Conservation (phyloP, 2,329 filamentous ascomycete species). For the Colletotrichum godetiae region DNA sequence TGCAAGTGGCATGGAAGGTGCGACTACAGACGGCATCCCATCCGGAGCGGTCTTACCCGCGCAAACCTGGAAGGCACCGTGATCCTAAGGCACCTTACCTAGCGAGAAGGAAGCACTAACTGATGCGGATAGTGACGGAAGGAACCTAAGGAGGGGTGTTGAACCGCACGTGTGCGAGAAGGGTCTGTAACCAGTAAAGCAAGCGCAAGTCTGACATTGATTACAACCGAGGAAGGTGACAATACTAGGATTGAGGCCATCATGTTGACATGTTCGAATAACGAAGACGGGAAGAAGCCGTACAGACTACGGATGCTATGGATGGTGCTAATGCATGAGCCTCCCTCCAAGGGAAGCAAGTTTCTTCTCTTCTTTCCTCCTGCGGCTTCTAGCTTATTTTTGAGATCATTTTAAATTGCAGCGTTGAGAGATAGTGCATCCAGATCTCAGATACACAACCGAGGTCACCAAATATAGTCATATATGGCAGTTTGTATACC, state of each 20-base stretch:
- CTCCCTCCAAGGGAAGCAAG: not conserved
- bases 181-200: conserved; percentile 1
- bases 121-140: not conserved
- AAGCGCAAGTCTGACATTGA: conserved; percentile 6
- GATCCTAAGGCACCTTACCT: not conserved
- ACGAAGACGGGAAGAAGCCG: not conserved
- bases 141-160: not conserved
- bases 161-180: not conserved
- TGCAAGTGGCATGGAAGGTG: not conserved
- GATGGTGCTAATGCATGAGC: not conserved
- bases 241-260: not conserved
- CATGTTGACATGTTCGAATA: not conserved
- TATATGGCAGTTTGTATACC: not conserved
- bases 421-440: not conserved
- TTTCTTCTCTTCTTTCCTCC: not conserved
- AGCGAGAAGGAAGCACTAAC: not conserved
- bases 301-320: too few relatives aligned
- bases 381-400: not conserved
- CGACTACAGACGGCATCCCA: not conserved
- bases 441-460: not conserved
- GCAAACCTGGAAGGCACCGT: not conserved
- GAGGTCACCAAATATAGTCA: not conserved
- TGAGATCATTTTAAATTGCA: not conserved
- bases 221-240: not conserved
- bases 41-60: not conserved